Evolutionary conservation across 2,329 filamentous ascomycete genomes (phyloP).

Genomic region (Trichoderma sp.): DNA sequence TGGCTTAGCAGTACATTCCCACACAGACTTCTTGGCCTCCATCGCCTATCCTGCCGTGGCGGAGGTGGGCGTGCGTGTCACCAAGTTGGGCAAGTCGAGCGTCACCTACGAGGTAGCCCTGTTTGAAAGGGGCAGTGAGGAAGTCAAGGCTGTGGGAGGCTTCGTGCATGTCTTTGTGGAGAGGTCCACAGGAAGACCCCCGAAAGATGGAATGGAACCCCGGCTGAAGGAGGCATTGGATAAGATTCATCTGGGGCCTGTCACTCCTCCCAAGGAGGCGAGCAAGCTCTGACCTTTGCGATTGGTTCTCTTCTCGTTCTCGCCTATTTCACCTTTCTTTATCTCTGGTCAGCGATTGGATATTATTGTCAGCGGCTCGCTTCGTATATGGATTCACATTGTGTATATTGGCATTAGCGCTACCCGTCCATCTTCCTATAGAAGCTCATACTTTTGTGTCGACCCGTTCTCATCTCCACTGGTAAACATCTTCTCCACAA

Average conservation of each 20-base stretch:
- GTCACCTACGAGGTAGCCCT: constrained; percentile 89
- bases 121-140: constrained; percentile 72
- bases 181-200: constrained; percentile 68
- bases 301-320: background rate
- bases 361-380: background rate
- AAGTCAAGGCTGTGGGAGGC: constrained; percentile 80
- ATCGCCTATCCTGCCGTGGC: constrained; percentile 80
- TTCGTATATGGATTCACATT: background rate
- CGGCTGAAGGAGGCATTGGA: constrained; percentile 60
- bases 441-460: constrained; percentile 41
- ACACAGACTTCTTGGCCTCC: constrained; percentile 82
- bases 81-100: constrained; percentile 80
- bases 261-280: background rate
- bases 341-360: background rate
- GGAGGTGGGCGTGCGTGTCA: constrained; percentile 79
- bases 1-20: constrained; percentile 80
- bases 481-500: constrained; percentile 54
- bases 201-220: constrained; percentile 62
- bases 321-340: background rate
- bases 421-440: background rate
- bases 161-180: constrained; percentile 91
- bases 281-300: constrained; percentile 23
- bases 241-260: constrained; percentile 48
- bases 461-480: constrained; percentile 49
- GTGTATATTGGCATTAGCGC: background rate